Base-by-base conservation (phyloP, 2,329 filamentous ascomycete species). In the Stachybotrys elegans region DNA sequence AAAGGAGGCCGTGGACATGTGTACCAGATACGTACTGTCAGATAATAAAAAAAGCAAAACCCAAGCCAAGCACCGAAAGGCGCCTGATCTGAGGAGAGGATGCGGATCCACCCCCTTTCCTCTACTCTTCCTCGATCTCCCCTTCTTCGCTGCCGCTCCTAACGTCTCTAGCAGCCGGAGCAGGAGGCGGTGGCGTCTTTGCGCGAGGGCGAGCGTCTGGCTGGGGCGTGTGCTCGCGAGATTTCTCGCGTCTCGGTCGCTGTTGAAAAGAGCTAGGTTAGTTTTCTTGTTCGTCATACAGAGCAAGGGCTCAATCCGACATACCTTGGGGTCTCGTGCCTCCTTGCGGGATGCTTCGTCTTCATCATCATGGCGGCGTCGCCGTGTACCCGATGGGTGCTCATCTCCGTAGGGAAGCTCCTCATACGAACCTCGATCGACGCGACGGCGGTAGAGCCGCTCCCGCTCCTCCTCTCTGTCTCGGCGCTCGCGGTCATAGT, bases 381-480 rank as follows among this genome's bases (percentile, higher is more conserved):
- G 82, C 60, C 89, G 81, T 57, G 86, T 77, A 51, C 70, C 66
- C 67, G 79, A 62, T 68, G 86, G 69, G 55, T 77, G 71, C 65
- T 85, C 72, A 63, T 92, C 89, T 48, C 92, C 90, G 62, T 96
- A 96, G 58, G 94, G 91, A 47, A 97, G 78, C 62, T 95, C 90
- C 57, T 94, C 90, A 49, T 89, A 83, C 54, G 84, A 83, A 54
- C 86, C 84, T 55, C 85, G 80, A 35, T 88, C 89, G 49, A 66
- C 68, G 46, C 88, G 88, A 54, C 91, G 87, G 46, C 89, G 83
- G 65, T 95, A 96, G 42, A 86, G 75, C 47, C 89, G 82, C 67
- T 97, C 93, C 44, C 92, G 82, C 63, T 96, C 91, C 54, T 90
- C 86, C 61, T 97, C 92, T 40, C 91, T 81, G 52, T 93, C 88